A percentile compares a stretch with the other conserved stretches of the same genome.
Conservation (phyloP, 148 eudicot species). For the Euryodendron excelsum region DNA sequence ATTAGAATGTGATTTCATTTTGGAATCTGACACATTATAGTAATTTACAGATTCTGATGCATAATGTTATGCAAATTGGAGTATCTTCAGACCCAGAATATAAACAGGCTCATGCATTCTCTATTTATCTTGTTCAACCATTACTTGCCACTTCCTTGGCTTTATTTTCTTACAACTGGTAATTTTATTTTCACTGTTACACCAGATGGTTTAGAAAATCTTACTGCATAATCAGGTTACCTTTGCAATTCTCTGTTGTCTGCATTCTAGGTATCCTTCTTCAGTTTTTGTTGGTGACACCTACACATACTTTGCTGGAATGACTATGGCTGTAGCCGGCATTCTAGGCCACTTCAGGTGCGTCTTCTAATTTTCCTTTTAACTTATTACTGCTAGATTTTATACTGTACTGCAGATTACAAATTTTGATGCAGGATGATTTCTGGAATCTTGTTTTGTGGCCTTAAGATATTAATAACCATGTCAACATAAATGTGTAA, state of each 20-base stretch:
- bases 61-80: conserved; percentile 94
- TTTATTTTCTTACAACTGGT: conserved; percentile 91
- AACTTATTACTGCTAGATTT: neutral
- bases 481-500: neutral
- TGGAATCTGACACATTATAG: conserved; percentile 19
- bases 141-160: conserved; percentile 93
- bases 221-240: neutral
- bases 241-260: neutral
- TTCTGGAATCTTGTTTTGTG: neutral
- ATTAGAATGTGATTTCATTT: neutral
- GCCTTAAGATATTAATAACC: neutral
- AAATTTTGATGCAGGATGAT: neutral
- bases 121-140: conserved; percentile 92
- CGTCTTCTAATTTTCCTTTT: conserved; percentile 1
- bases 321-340: conserved; percentile 98
- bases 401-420: no score
- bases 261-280: conserved; percentile 77
- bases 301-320: conserved; percentile 95
- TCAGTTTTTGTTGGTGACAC: conserved; percentile 99
- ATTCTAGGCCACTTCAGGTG: conserved; percentile 96
- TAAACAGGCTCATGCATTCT: conserved; percentile 98
- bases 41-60: conserved; percentile 69
- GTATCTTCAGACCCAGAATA: conserved; percentile 64
- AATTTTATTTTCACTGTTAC: conserved; percentile 13
- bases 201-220: neutral